Evolutionary conservation across 306 rosid genomes (phyloP).

Genomic region (Datisca glomerata): DNA sequence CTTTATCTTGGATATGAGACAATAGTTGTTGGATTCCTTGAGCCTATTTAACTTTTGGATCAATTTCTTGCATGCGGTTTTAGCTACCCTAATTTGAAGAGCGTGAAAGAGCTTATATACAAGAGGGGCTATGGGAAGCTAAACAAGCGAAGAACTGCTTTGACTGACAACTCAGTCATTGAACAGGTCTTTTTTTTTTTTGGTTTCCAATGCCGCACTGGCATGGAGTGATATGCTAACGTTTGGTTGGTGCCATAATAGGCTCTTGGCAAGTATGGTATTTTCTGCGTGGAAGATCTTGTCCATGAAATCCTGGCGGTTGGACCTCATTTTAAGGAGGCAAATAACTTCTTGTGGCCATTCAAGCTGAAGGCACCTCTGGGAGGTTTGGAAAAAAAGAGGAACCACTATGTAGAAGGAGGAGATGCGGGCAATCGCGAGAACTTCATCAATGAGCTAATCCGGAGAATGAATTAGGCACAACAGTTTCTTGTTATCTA

Average conservation of each 20-base stretch:
- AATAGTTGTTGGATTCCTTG: not conserved
- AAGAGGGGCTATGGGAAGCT: slow-evolving; percentile 82
- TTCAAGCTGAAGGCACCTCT: slow-evolving; percentile 89
- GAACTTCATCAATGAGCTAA: slow-evolving; percentile 79
- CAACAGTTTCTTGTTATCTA: not conserved
- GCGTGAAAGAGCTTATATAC: slow-evolving; percentile 67
- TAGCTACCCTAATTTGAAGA: slow-evolving; percentile 84
- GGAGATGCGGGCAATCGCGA: slow-evolving; percentile 95
- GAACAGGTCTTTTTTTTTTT: slow-evolving; percentile 50
- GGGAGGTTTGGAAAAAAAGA: slow-evolving; percentile 86
- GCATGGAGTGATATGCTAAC: not conserved
- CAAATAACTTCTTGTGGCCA: slow-evolving; percentile 90
- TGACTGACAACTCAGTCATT: slow-evolving; percentile 58
- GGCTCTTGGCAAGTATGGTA: slow-evolving; percentile 68
- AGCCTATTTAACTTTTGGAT: no score
- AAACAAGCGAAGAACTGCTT: slow-evolving; percentile 54
- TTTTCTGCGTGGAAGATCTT: slow-evolving; percentile 64
- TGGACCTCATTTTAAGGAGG: slow-evolving; percentile 90
- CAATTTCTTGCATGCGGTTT: not conserved
- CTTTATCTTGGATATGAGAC: not conserved
- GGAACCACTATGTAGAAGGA: slow-evolving; percentile 91
- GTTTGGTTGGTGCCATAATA: slow-evolving; percentile 1
- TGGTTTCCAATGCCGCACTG: no score
- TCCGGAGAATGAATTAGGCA: slow-evolving; percentile 61
- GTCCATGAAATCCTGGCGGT: slow-evolving; percentile 76